These are phyloP conservation scores for Antrodiella citrinella DNA, from an alignment of 768 basidiomycete genomes.

Conservation along the genomic window DNA sequence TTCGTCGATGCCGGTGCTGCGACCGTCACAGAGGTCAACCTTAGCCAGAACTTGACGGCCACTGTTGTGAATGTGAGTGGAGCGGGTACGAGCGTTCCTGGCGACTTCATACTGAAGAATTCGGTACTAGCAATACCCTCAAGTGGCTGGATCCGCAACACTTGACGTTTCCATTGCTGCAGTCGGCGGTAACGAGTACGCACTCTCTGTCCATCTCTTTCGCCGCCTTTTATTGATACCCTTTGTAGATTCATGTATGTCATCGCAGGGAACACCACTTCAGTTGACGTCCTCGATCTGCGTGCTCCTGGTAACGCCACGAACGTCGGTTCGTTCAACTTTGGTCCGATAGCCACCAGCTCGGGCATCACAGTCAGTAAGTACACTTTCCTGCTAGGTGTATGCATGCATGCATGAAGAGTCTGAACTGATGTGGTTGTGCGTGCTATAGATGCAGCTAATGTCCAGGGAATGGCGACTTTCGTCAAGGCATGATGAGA, in stretches of 20 bases:
- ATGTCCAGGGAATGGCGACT: neutral
- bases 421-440: neutral
- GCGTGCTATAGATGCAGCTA: neutral
- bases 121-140: constrained; percentile 23
- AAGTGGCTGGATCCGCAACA: constrained; percentile 13
- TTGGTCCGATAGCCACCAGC: constrained; percentile 9
- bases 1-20: constrained; percentile 21
- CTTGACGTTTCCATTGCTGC: constrained; percentile 25
- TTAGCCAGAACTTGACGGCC: constrained; percentile 36
- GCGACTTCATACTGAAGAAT: no score
- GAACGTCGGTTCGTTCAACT: constrained; percentile 24
- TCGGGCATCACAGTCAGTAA: neutral
- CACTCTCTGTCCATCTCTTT: neutral
- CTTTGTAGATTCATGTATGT: constrained; percentile 32
- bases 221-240: neutral
- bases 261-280: constrained; percentile 29
- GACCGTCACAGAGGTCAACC: constrained; percentile 35
- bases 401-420: neutral
- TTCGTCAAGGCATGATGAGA: neutral
- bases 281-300: constrained; percentile 32
- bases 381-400: neutral
- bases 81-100: no score
- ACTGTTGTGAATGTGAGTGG: constrained; percentile 35
- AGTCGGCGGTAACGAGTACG: constrained; percentile 23
- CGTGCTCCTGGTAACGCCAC: constrained; percentile 28